A percentile compares a stretch with the other conserved stretches of the same genome.
Conservation (phyloP, 129 eudicot genomes). For the Oenanthe sinensis region DNA sequence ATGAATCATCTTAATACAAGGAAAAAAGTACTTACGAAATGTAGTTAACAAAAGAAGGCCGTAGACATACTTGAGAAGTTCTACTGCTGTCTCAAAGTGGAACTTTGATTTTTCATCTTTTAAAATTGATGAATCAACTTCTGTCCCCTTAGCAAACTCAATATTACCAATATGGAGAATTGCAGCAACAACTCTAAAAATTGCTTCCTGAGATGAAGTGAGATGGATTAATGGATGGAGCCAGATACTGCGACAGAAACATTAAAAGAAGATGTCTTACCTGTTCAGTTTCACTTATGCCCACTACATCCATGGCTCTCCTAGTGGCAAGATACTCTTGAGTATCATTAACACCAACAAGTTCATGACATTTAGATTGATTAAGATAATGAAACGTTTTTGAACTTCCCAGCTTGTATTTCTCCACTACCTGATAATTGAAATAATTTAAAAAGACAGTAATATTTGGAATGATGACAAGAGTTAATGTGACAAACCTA, state of each 20-base stretch:
- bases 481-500: slow-evolving; percentile 7
- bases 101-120: slow-evolving; percentile 77
- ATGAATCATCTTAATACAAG: neutral
- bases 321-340: slow-evolving; percentile 69
- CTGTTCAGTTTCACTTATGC: slow-evolving; percentile 76
- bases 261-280: slow-evolving; percentile 23
- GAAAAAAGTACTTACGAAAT: neutral
- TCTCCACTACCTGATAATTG: slow-evolving; percentile 51
- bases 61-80: slow-evolving; percentile 49
- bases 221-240: neutral
- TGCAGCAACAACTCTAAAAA: slow-evolving; percentile 93
- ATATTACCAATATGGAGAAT: slow-evolving; percentile 92
- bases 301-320: slow-evolving; percentile 90
- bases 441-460: neutral
- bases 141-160: slow-evolving; percentile 66
- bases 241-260: neutral
- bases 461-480: neutral
- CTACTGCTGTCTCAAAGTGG: slow-evolving; percentile 75
- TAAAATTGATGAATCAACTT: slow-evolving; percentile 74
- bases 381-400: slow-evolving; percentile 79
- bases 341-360: slow-evolving; percentile 73
- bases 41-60: neutral
- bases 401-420: slow-evolving; percentile 75
- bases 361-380: slow-evolving; percentile 70
- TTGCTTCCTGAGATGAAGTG: slow-evolving; percentile 54